Conservation (phyloP, 371 early-diverging fungal species). For the Apophysomyces variabilis region DNA sequence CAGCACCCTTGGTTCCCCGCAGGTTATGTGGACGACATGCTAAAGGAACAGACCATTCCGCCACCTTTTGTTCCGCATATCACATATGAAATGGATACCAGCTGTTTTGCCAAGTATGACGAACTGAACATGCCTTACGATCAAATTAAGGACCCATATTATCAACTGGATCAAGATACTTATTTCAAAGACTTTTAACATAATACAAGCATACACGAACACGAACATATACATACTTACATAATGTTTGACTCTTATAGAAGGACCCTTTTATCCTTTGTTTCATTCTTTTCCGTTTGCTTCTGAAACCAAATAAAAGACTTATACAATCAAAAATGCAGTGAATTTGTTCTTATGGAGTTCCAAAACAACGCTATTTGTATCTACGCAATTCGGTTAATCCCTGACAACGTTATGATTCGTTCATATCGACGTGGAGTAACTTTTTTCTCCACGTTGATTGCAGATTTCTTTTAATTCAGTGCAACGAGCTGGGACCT, state of each 20-base stretch:
- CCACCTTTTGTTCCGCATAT: neutral
- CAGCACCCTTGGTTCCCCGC: slow-evolving; percentile 90
- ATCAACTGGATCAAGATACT: neutral
- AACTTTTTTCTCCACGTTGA: neutral
- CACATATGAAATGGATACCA: neutral
- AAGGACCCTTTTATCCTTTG: neutral
- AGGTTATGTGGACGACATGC: slow-evolving; percentile 4
- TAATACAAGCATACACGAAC: neutral
- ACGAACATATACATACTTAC: neutral
- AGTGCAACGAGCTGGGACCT: neutral
- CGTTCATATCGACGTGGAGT: neutral
- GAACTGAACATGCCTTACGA: slow-evolving; percentile 1
- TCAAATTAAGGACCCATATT: neutral
- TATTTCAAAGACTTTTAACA: slow-evolving; percentile 3
- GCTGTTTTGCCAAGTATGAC: neutral
- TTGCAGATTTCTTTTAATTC: neutral
- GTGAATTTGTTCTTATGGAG: too few species aligned
- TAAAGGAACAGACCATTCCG: neutral
- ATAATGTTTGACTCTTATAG: neutral
- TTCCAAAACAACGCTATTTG: neutral
- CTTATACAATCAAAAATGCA: neutral
- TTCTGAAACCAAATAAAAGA: neutral
- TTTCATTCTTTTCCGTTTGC: neutral
- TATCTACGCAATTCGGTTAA: neutral
- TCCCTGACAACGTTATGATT: neutral